phyloP scores from a whole-genome alignment of 139 green algal genomes.

The Closterium sp. region DNA sequence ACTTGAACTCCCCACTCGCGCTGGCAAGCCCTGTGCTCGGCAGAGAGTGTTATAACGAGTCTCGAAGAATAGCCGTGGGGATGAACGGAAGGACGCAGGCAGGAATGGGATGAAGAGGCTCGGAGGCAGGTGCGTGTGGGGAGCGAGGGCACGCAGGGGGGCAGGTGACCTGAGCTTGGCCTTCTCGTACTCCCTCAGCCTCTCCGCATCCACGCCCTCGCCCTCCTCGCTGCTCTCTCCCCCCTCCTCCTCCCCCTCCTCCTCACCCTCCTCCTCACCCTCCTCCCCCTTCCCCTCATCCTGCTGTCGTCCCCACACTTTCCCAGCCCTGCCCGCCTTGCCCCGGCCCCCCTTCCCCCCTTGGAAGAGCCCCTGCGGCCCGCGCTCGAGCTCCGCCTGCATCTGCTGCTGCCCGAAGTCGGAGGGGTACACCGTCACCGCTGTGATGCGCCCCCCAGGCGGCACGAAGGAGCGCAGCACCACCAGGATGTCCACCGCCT shows the following conservation, averaged over 20 bases:
- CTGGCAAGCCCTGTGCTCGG: background rate
- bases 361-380: conserved; percentile 62
- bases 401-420: conserved; percentile 91
- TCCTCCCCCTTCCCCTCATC: conserved; percentile 17
- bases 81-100: background rate
- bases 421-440: conserved; percentile 86
- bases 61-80: background rate
- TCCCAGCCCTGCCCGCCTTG: conserved; percentile 6
- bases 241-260: conserved; percentile 11
- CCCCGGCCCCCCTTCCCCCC: background rate
- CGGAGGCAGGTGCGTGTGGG: background rate
- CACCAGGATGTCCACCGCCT: conserved; percentile 76
- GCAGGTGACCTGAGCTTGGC: conserved; percentile 7
- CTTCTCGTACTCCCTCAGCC: conserved; percentile 80
- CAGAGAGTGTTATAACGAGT: background rate
- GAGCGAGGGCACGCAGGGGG: background rate
- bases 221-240: conserved; percentile 28
- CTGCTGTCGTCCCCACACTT: conserved; percentile 29
- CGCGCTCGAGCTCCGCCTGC: conserved; percentile 72
- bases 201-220: conserved; percentile 38
- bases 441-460: conserved; percentile 51
- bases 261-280: conserved; percentile 36
- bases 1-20: background rate
- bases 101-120: background rate
- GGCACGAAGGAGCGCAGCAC: conserved; percentile 79